Evolutionary conservation across 208 protist genomes (phyloP), one percentile per base, ranked within the genome.

Genomic region (Lotmaria passim): DNA sequence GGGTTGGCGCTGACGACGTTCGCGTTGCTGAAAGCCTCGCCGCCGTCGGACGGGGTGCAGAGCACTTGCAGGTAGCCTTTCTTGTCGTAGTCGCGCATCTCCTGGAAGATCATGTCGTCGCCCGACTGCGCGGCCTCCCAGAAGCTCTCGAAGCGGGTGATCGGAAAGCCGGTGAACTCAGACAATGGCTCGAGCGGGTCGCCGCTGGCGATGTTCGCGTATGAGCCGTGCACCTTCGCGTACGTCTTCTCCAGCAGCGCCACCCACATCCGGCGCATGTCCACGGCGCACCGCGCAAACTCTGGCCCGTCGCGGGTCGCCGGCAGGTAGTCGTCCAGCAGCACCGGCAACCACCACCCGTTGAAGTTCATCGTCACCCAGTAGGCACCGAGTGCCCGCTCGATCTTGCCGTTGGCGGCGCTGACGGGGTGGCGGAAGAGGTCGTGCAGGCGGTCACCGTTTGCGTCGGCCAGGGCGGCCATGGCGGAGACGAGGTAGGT

Each of bases 221-320:
- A 96, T 5, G 77, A 89, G 30, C 82, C 85, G 71, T 94, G 80
- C 30, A 93, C 55, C 73, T 97, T 97, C 33, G 90, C 90, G 74
- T 95, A 97, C 7, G 86, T 76, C 73, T 96, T 96, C 74, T 96
- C 85, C 43, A 95, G 73, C 21, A 97, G 78, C 26, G 75, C 57
- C 30, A 91, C 79, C 92, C 92, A 97, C 82, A 95, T 66, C n/a
- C 88, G 78, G n/a, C 88, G 80, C 31, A 86, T 41, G 50, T 95
- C 86, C 15, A 75, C 65, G 6, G 78, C 72, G 64, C 90, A 89
- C 46, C 67, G 75, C 26, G 78, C 61, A 60, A 87, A 94, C 73
- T 90, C 78, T 14, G 86, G 86, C 14, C 79, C 78, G 51, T 82
- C 86, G 23, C 51, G 72, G 21, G 76, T 82, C 19, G 75, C 85